Conservation (phyloP, 768 basidiomycete species). For the Mycena vulgaris region DNA sequence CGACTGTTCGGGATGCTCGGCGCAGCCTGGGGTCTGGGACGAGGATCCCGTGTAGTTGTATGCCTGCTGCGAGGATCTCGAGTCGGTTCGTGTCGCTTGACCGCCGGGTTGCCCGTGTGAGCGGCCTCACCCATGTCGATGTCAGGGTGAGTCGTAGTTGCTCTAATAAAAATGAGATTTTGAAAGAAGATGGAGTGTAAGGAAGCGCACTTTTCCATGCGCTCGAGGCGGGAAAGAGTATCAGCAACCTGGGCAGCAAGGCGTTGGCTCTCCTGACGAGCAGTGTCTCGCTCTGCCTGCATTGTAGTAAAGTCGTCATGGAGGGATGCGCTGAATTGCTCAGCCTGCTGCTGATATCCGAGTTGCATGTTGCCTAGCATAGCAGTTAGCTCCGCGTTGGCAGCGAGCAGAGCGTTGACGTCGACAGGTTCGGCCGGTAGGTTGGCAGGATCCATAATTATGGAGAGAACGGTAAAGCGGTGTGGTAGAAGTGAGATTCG, state of each 20-base stretch:
- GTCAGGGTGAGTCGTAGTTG: no score
- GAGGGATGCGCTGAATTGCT: neutral
- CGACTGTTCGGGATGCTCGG: no score
- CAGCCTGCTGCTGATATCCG: neutral
- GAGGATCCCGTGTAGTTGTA: no score
- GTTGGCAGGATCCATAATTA: no score
- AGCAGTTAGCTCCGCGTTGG: neutral
- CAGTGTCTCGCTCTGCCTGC: constrained; percentile 7
- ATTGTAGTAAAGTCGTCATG: neutral
- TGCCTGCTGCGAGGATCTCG: constrained; percentile 1
- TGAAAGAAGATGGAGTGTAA: neutral
- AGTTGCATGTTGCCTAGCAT: neutral
- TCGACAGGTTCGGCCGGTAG: neutral
- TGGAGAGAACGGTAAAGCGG: no score
- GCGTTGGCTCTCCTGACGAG: neutral
- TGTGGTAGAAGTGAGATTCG: no score
- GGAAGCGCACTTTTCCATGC: neutral
- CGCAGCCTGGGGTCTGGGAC: no score
- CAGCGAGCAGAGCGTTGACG: neutral
- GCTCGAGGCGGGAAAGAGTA: constrained; percentile 7
- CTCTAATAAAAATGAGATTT: no score
- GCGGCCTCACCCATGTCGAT: no score
- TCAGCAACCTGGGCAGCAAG: neutral
- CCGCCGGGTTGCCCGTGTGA: no score
- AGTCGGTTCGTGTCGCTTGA: neutral